Base-by-base conservation (phyloP, 108 stramenopile species). In the Cyclotella baltica region DNA sequence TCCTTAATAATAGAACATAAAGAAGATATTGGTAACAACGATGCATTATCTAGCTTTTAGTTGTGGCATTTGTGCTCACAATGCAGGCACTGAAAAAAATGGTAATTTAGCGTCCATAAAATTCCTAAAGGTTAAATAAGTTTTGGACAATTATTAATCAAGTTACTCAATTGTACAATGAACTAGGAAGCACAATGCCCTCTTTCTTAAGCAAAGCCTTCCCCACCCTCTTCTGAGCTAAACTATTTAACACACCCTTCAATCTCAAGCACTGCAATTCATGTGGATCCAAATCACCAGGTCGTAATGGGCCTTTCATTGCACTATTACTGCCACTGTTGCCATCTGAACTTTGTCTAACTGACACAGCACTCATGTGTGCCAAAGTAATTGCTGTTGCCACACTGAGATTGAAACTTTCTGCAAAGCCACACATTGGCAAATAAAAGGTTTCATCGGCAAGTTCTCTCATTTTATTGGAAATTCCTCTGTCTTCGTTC, bases 351-450 rank as follows among this genome's bases (percentile, higher is more conserved):
- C 6, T 48, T 51, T 87, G 81, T 5, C 66, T 81, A n/a, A n/a
- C n/a, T 23, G 90, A 82, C 15, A 67, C 78, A 23, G 83, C 88
- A 70, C 84, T 87, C 85, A 97, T 70, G 68, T 94, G 88, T 10
- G 94, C 93, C 37, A 88, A 74, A 3, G 90, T 93, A 52, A 96
- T 89, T 16, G 90, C 88, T 20, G 94, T 95, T 4, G 96, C 95
- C 16, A 95, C 96, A 43, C 84, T 85, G 61, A 97, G 81, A 67
- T 97, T 97, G 81, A 92, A 95, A 56, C 88, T 89, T 72, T 97
- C 96, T 11, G 95, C 93, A 84, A 96, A 94, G 27, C 96, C 96
- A 59, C 63, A 82, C 95, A 97, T 97, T 52, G 95, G 95, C 43
- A 97, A 56, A 34, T 83, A 83, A 67, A 97, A 95, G 16, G 89